Evolutionary conservation across 2,329 filamentous ascomycete genomes (phyloP).

Genomic region (Elsinoe necatrix): DNA sequence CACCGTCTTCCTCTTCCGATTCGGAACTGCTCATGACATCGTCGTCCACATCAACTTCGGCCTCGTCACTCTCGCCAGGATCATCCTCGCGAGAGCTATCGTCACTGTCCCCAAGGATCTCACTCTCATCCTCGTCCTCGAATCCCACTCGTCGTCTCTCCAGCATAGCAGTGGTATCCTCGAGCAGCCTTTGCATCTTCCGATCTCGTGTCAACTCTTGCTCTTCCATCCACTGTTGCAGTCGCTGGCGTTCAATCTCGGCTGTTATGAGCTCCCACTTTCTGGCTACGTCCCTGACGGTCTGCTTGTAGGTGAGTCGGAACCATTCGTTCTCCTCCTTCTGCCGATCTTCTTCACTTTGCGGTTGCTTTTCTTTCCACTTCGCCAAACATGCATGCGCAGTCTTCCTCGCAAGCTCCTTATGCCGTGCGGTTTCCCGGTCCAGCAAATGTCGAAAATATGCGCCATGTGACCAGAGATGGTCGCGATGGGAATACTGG

Average conservation of each 20-base stretch:
- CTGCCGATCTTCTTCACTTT: conserved; percentile 71
- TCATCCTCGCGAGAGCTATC: conserved; percentile 30
- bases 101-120: conserved; percentile 21
- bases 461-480: conserved; percentile 68
- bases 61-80: conserved; percentile 20
- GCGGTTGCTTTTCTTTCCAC: conserved; percentile 65
- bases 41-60: conserved; percentile 33
- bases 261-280: conserved; percentile 52
- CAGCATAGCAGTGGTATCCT: conserved; percentile 60
- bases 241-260: conserved; percentile 49
- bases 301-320: conserved; percentile 62
- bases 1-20: conserved; percentile 47
- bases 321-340: conserved; percentile 60
- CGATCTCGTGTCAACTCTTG: conserved; percentile 49
- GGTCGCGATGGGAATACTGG: conserved; percentile 82
- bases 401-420: conserved; percentile 65
- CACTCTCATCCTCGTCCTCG: conserved; percentile 27
- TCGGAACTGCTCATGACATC: conserved; percentile 56
- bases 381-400: conserved; percentile 71
- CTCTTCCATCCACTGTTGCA: conserved; percentile 53
- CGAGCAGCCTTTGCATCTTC: conserved; percentile 65
- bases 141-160: conserved; percentile 45
- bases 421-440: conserved; percentile 70
- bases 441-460: conserved; percentile 75
- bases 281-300: conserved; percentile 56